Evolutionary conservation across 768 basidiomycete species (phyloP).

Genomic region (Leccinum subtestaceum): DNA sequence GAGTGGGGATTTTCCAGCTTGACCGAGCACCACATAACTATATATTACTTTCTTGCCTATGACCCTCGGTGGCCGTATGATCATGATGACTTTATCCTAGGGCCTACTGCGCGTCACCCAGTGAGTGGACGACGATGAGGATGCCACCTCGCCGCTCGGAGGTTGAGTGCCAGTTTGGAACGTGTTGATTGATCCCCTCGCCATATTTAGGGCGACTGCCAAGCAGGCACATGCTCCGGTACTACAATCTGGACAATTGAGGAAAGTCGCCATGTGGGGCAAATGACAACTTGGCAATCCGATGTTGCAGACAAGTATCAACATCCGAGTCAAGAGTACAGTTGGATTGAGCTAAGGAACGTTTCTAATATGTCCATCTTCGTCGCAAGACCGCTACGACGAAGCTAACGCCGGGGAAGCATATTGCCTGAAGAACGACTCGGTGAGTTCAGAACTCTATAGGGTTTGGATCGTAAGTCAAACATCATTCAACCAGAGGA

Average conservation of each 20-base stretch:
- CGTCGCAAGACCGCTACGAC: background rate
- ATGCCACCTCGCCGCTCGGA: background rate
- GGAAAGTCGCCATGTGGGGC: conserved; percentile 4
- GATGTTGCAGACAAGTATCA: conserved; percentile 1
- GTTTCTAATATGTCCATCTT: conserved; percentile 8
- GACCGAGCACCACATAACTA: too few relatives aligned
- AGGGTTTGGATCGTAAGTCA: background rate
- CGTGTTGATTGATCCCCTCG: background rate
- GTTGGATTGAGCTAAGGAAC: conserved; percentile 3
- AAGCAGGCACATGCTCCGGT: background rate
- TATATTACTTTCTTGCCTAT: background rate
- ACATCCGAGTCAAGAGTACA: conserved; percentile 10
- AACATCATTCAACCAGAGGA: conserved; percentile 1
- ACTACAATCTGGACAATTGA: background rate
- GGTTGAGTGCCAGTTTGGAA: background rate
- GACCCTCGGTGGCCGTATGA: background rate
- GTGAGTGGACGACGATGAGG: background rate
- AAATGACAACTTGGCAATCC: conserved; percentile 12
- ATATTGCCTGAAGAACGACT: background rate
- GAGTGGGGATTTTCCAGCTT: background rate
- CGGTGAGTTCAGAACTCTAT: conserved; percentile 4
- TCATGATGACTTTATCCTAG: background rate
- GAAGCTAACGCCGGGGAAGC: background rate
- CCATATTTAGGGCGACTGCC: background rate
- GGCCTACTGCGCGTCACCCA: background rate